These are phyloP conservation scores for Diversispora eburnea DNA, from an alignment of 192 early-diverging fungal genomes.

Conservation along the genomic window DNA sequence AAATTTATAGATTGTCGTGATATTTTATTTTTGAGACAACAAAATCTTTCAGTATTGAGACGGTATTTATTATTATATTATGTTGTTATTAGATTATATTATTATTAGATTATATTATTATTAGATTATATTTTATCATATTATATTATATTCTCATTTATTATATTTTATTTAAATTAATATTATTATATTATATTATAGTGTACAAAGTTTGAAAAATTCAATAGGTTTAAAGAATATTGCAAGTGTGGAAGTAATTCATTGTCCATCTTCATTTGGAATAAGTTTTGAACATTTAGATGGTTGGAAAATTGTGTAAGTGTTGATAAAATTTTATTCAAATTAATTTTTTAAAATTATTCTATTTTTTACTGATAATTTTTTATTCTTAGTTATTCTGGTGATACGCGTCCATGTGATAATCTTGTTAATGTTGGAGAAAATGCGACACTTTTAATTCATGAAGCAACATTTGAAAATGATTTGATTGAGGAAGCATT, in stretches of 20 bases:
- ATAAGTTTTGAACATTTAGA: slow-evolving; percentile 63
- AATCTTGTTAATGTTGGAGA: slow-evolving; percentile 68
- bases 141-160: too few species aligned
- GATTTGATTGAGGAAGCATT: slow-evolving; percentile 66
- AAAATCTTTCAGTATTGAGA: not conserved
- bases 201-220: slow-evolving; percentile 28
- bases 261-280: slow-evolving; percentile 81
- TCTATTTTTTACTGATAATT: not conserved
- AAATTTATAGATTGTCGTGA: slow-evolving; percentile 51
- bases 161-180: not conserved
- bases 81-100: not conserved
- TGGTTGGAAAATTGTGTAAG: slow-evolving; percentile 76
- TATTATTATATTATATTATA: not conserved
- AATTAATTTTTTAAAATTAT: not conserved
- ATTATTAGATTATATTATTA: not conserved
- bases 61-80: not conserved
- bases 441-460: slow-evolving; percentile 75
- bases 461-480: slow-evolving; percentile 90
- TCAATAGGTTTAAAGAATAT: slow-evolving; percentile 55
- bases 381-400: slow-evolving; percentile 65
- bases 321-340: slow-evolving; percentile 1
- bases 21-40: slow-evolving; percentile 40
- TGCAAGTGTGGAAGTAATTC: slow-evolving; percentile 69
- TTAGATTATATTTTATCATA: not conserved
- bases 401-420: slow-evolving; percentile 86